phyloP scores from a whole-genome alignment of 129 eudicot genomes.

The Mikania micrantha region DNA sequence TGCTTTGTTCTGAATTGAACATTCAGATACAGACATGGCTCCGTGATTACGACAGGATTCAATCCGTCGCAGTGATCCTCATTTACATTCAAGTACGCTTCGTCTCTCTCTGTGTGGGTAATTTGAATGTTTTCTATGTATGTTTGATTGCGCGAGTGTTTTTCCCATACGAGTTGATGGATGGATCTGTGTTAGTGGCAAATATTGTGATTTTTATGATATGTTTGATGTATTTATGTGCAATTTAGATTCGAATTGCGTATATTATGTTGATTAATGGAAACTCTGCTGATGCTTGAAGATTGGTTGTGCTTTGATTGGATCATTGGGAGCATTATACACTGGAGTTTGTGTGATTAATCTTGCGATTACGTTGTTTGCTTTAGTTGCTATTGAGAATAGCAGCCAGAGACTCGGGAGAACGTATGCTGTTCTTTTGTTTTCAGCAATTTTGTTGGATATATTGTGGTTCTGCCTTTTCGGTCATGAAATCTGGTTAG shows the following conservation, averaged over 20 bases:
- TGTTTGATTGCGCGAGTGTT: not conserved
- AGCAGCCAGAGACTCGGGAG: conserved; percentile 87
- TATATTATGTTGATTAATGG: conserved; percentile 10
- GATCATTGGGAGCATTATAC: conserved; percentile 88
- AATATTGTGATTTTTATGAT: not conserved
- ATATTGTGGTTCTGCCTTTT: conserved; percentile 70
- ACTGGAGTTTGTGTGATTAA: conserved; percentile 65
- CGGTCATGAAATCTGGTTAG: conserved; percentile 63
- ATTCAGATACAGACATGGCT: conserved; percentile 62
- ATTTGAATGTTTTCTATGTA: not conserved
- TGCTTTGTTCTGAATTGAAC: conserved; percentile 58
- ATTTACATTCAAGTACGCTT: conserved; percentile 56
- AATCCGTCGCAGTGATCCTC: conserved; percentile 59
- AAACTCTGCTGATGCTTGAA: conserved; percentile 29
- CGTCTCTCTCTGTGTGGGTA: not conserved
- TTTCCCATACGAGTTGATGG: not conserved
- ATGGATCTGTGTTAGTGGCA: not conserved
- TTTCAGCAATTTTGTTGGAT: conserved; percentile 59
- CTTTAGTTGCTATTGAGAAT: conserved; percentile 86
- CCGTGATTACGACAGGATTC: conserved; percentile 86
- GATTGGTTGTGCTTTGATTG: conserved; percentile 92
- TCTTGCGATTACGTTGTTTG: conserved; percentile 68
- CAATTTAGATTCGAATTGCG: not conserved
- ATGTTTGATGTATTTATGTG: not conserved
- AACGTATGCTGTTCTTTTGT: conserved; percentile 71